A percentile compares a stretch with the other conserved stretches of the same genome.
Conservation (phyloP, 2,329 filamentous ascomycete genomes). For the Nemania diffusa region DNA sequence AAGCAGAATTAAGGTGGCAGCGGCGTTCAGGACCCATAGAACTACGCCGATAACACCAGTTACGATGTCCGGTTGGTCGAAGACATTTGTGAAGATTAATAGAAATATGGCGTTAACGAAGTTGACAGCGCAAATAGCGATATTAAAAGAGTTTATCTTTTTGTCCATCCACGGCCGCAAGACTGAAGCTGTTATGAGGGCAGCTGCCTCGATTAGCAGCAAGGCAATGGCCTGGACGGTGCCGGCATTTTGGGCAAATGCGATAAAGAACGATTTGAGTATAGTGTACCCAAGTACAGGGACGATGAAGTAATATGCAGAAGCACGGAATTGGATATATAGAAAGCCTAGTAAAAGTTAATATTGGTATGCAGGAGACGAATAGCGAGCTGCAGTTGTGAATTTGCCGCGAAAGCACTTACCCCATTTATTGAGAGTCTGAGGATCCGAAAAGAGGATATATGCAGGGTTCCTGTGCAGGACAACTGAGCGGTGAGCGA, state of each 20-base stretch:
- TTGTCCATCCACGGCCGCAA: conserved; percentile 98
- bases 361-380: background rate
- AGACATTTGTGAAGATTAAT: conserved; percentile 87
- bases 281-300: conserved; percentile 81
- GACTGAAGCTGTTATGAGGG: conserved; percentile 80
- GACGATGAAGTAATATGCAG: conserved; percentile 94
- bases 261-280: conserved; percentile 91
- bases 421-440: conserved; percentile 90
- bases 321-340: conserved; percentile 95
- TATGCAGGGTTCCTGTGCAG: conserved; percentile 98
- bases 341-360: conserved; percentile 72
- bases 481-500: conserved; percentile 85
- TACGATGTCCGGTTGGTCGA: conserved; percentile 83
- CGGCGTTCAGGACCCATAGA: conserved; percentile 88
- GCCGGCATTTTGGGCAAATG: conserved; percentile 76
- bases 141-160: conserved; percentile 97
- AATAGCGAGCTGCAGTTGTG: background rate
- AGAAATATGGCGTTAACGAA: conserved; percentile 92
- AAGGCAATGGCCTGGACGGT: conserved; percentile 83
- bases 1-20: conserved; percentile 82
- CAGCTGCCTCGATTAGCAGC: conserved; percentile 81
- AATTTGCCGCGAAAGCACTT: conserved; percentile 27
- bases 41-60: conserved; percentile 89
- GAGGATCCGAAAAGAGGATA: conserved; percentile 95
- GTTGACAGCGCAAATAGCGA: conserved; percentile 88